Evolutionary conservation across 768 basidiomycete genomes (phyloP).

Genomic region (Neoboletus brunneissimus): DNA sequence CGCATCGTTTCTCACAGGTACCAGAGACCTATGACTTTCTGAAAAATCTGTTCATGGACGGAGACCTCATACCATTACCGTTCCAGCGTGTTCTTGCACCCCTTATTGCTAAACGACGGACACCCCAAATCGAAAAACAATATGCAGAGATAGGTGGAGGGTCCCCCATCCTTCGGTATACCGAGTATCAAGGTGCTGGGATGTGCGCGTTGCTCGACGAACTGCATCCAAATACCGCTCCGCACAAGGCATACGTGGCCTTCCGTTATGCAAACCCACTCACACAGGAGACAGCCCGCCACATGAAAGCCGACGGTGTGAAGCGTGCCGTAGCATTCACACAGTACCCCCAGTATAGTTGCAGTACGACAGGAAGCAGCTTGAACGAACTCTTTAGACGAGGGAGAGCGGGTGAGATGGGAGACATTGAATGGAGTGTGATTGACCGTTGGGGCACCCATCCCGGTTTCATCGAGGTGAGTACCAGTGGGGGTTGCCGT

Average conservation of each 20-base stretch:
- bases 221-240: conserved; percentile 87
- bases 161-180: conserved; percentile 92
- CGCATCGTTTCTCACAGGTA: conserved; percentile 48
- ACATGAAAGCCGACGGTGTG: conserved; percentile 90
- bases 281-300: conserved; percentile 75
- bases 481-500: conserved; percentile 17
- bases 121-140: conserved; percentile 91
- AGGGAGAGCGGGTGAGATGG: conserved; percentile 59
- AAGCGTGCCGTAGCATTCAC: conserved; percentile 92
- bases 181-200: conserved; percentile 80
- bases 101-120: conserved; percentile 81
- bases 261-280: conserved; percentile 93
- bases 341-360: conserved; percentile 98
- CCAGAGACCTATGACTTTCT: conserved; percentile 92
- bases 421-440: conserved; percentile 88
- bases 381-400: conserved; percentile 85
- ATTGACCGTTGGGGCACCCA: conserved; percentile 98
- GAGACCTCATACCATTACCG: conserved; percentile 93
- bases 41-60: conserved; percentile 85
- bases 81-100: conserved; percentile 89
- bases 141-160: conserved; percentile 95
- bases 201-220: conserved; percentile 93
- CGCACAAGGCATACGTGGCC: conserved; percentile 94
- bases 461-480: conserved; percentile 88
- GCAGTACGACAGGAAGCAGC: conserved; percentile 97